Percentiles rank a stretch among this genome's conserved stretches.
These are phyloP conservation scores for Pseudogymnoascus sp. DNA, from an alignment of 2,329 filamentous ascomycete species.

Conservation along the genomic window DNA sequence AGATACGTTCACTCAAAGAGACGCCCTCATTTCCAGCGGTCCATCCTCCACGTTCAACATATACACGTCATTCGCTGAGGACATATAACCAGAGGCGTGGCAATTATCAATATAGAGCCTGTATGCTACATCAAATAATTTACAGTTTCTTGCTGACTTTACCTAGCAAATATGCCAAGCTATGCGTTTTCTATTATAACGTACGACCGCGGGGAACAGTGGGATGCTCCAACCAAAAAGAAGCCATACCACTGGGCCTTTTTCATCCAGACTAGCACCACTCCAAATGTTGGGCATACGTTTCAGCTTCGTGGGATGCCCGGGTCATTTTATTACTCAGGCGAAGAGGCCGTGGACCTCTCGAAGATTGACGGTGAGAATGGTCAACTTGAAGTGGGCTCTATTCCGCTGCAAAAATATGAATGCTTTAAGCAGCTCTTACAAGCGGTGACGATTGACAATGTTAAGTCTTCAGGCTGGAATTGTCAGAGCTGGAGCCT, in stretches of 20 bases:
- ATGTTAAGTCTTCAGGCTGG: conserved; percentile 9
- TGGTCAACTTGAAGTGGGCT: conserved; percentile 8
- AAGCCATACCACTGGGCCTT: conserved; percentile 11
- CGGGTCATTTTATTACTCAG: conserved; percentile 7
- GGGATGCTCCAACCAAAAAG: background rate
- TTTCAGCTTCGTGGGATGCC: conserved; percentile 12
- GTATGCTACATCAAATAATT: background rate
- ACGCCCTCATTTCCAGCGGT: background rate
- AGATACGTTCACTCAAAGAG: background rate
- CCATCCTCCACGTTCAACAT: background rate
- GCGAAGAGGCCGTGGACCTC: background rate
- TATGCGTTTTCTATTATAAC: conserved; percentile 4
- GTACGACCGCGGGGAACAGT: conserved; percentile 6
- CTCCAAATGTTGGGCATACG: background rate
- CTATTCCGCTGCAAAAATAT: conserved; percentile 2
- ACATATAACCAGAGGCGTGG: background rate
- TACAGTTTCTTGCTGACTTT: background rate
- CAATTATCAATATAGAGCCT: background rate
- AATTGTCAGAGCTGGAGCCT: conserved; percentile 12
- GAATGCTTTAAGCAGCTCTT: background rate
- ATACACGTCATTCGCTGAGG: background rate
- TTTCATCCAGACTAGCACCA: background rate
- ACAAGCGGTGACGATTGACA: background rate
- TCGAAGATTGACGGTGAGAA: conserved; percentile 3
- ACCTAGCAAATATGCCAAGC: background rate